A percentile compares a stretch with the other conserved stretches of the same genome.
Evolutionary conservation across 192 early-diverging fungal genomes (phyloP).

Genomic region (Coemansia sp.): DNA sequence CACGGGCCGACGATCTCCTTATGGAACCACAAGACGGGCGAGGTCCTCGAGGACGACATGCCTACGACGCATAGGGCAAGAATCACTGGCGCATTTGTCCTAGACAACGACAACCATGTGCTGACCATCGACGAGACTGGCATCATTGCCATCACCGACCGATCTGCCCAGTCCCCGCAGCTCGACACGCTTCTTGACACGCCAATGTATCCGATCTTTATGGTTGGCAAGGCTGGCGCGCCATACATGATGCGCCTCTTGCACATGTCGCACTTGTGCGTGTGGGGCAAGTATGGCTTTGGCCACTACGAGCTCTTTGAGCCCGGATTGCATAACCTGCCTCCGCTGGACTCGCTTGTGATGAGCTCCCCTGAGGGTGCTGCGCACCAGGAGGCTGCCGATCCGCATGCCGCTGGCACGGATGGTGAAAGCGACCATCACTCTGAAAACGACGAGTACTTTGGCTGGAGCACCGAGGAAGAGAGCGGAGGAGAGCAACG

Average conservation of each 20-base stretch:
- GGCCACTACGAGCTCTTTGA: constrained; percentile 54
- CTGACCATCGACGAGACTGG: constrained; percentile 42
- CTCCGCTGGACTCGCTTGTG: constrained; percentile 37
- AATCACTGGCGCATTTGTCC: constrained; percentile 46
- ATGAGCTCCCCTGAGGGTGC: constrained; percentile 4
- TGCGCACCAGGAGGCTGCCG: background rate
- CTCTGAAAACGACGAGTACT: background rate
- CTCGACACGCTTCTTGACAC: constrained; percentile 43
- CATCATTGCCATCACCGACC: constrained; percentile 38
- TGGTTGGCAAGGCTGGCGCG: constrained; percentile 41
- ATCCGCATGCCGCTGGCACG: background rate
- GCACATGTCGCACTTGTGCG: constrained; percentile 53
- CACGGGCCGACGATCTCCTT: constrained; percentile 37
- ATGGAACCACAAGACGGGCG: constrained; percentile 51
- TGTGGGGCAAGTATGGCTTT: constrained; percentile 47
- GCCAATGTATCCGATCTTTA: constrained; percentile 46
- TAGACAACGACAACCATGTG: constrained; percentile 49
- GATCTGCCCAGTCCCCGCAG: constrained; percentile 7
- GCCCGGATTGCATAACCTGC: constrained; percentile 40
- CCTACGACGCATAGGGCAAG: constrained; percentile 31
- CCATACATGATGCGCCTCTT: constrained; percentile 54
- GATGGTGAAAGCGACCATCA: background rate
- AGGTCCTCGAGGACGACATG: constrained; percentile 26
- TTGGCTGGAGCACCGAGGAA: background rate
- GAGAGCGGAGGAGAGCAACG: background rate